Evolutionary conservation across 2,329 filamentous ascomycete genomes (phyloP).

Genomic region (Stachybotrys echinatus): DNA sequence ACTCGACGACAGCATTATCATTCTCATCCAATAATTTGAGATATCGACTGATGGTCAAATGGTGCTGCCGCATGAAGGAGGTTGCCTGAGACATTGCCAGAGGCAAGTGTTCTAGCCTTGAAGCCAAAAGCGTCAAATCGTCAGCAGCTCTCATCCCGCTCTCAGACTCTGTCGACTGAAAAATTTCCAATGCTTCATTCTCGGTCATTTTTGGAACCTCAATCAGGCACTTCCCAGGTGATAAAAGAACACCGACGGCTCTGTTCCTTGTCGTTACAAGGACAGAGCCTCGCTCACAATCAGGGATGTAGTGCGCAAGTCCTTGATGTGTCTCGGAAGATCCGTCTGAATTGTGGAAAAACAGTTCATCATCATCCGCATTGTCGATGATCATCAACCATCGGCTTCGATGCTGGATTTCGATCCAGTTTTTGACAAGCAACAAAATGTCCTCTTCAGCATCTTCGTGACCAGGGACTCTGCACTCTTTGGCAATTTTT

Average conservation of each 20-base stretch:
- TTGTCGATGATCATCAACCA: constrained; percentile 42
- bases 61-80: constrained; percentile 24
- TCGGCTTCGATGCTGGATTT: constrained; percentile 4
- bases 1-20: constrained; percentile 10
- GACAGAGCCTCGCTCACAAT: constrained; percentile 8
- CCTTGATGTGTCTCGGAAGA: constrained; percentile 4
- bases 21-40: constrained; percentile 7
- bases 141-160: not conserved
- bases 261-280: constrained; percentile 13
- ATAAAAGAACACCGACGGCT: constrained; percentile 1
- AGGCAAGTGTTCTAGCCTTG: constrained; percentile 15
- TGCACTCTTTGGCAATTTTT: not conserved
- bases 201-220: not conserved
- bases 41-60: constrained; percentile 16
- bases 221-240: not conserved
- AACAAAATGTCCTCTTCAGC: not conserved
- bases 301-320: constrained; percentile 18
- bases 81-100: constrained; percentile 30
- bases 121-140: not conserved
- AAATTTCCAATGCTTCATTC: not conserved
- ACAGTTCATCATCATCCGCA: constrained; percentile 29
- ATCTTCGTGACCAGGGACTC: not conserved
- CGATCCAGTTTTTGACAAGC: not conserved
- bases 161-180: not conserved
- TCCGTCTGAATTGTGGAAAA: constrained; percentile 10